Base-by-base conservation (phyloP, 2,329 filamentous ascomycete genomes). In the Fusarium sp. region DNA sequence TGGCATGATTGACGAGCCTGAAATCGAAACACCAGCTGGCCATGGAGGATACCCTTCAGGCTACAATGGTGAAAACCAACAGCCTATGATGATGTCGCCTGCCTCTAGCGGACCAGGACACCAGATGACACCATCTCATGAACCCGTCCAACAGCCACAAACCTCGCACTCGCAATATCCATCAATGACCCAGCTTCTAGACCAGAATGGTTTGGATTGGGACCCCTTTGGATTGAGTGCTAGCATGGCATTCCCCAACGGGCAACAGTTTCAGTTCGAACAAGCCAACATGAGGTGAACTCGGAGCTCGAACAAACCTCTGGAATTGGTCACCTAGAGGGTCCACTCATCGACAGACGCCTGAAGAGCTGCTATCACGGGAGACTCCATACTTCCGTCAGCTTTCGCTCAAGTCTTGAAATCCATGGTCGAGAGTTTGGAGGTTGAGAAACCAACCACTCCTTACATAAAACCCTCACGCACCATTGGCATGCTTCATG, bases 151-250 rank as follows among this genome's bases (percentile, higher is more conserved):
- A 39, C 73, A 73, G 20, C 59, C 73, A 26, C 75, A 79, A 41
- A 76, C 78, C 13, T 70, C 78, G 6, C 78, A 76, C 41, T 79
- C 82, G 26, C 79, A 79, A 75, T 97, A 94, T 80, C 88, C 88
- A 11, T 88, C 88, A 26, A 90, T 90, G 89, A 89, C 88, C 8
- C 87, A 90, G 78, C 81, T 90, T 13, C 81, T 90, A 47, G 95
- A 98, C 78, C 93, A 95, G 24, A 94, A 95, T 42, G 69, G 72
- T 84, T 86, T 97, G 55, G 95, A 98, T 80, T 94, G 95, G 82
- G 95, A 98, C 82, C 96, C 96, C 2, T 98, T 98, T 78, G 95
- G 95, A 18, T 87, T 98, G 59, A 96, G 93, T 67, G 95, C 95
- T 41, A 97, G 94, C 84, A 98, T 98, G 96, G 94, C 96, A 75